Evolutionary conservation across 176 grass and related monocot genomes (phyloP), one percentile per base, ranked within the genome.

Genomic region (Phoenix dactylifera): DNA sequence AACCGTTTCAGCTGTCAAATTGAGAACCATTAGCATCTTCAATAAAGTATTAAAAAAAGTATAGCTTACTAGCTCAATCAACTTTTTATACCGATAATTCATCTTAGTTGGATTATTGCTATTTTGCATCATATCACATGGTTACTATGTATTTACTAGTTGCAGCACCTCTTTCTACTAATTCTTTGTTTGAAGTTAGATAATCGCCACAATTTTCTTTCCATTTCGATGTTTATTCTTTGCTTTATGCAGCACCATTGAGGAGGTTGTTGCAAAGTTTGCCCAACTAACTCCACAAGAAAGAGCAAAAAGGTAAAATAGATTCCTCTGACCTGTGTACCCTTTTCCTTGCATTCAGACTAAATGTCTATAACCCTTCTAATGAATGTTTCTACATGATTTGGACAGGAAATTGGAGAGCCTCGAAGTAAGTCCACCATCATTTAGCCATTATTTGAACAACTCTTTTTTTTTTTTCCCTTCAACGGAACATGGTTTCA

Each of bases 211-310:
- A 67, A 16, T 24, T 54, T 15, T 18, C 57, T 14, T 51, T 65
- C 60, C 16, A 51, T 7, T 76, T 15, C 5, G 24, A 26, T 62
- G 4, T 69, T 73, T 35, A 16, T 14, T 48, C 4, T 23, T 32
- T 79, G 29, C 5, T 55, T 26, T 63, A 55, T 35, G 35, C 78
- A 90, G 87, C 75, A 76, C 57, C 15, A 55, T 90, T 20, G 87
- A 85, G 52, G 75, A 85, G 49, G 75, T 82, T 17, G 75, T 90
- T 70, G 59, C 59, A 29, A 90, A 72, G 62, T 90, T 79, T 79
- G 63, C 87, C 16, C 79, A 90, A 20, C 35, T 82, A 59, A 82
- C 87, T 49, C 78, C 75, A 68, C 87, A 90, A 57, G 87, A 90
- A 76, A 90, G 87, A 48, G 72, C 87, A 66, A 85, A 85, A 74